Conservation (phyloP, 139 green algal species). For the Nannochloris sp. region DNA sequence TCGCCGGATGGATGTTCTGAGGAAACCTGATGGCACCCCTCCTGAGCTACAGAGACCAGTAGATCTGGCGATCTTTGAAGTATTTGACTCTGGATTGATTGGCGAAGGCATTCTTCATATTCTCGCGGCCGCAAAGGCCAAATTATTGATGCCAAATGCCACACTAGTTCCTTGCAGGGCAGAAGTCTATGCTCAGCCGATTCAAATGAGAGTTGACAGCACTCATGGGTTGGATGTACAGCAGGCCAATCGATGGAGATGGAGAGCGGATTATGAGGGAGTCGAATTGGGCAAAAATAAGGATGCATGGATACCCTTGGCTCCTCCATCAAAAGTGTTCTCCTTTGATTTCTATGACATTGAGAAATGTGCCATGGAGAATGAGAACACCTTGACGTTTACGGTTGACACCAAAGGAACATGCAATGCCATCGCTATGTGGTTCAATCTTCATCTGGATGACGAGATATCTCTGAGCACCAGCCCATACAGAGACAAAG, state of each 20-base stretch:
- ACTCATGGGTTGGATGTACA: conserved; percentile 38
- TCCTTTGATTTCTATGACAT: conserved; percentile 59
- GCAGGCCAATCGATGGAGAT: conserved; percentile 47
- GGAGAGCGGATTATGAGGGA: conserved; percentile 57
- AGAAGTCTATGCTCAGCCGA: conserved; percentile 48
- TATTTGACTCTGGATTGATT: conserved; percentile 75
- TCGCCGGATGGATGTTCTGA: conserved; percentile 32
- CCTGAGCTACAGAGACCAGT: conserved; percentile 46
- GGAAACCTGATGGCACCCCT: conserved; percentile 40
- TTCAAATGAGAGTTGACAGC: conserved; percentile 40
- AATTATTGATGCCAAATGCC: conserved; percentile 39
- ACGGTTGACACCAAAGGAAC: conserved; percentile 16
- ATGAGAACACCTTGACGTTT: conserved; percentile 4
- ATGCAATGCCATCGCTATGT: conserved; percentile 70
- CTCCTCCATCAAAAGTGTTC: conserved; percentile 32
- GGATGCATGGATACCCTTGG: conserved; percentile 43
- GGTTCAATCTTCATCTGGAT: conserved; percentile 69
- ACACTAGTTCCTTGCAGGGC: conserved; percentile 43
- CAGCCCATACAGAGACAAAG: conserved; percentile 40
- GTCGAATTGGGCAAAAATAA: conserved; percentile 40
- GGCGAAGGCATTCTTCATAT: conserved; percentile 73
- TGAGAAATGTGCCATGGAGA: conserved; percentile 33
- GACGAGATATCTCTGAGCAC: conserved; percentile 37
- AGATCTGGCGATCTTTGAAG: conserved; percentile 57
- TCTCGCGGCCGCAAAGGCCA: conserved; percentile 35